Evolutionary conservation across 2,329 filamentous ascomycete genomes (phyloP), one percentile per base, ranked within the genome.

Genomic region (Capronia epimyces): DNA sequence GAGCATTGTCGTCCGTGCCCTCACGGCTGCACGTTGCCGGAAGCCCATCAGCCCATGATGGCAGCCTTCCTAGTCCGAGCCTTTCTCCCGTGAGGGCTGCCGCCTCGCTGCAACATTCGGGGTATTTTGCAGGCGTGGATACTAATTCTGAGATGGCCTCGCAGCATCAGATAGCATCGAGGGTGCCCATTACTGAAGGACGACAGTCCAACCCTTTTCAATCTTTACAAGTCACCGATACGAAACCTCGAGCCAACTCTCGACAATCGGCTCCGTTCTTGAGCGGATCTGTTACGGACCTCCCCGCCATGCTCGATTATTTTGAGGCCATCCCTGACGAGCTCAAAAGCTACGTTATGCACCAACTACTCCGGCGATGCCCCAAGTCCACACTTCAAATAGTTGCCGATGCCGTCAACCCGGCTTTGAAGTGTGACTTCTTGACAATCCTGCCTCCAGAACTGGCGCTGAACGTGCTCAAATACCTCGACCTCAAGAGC

Each of bases 281-380:
- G 43, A 53, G 64, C 46, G 42, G 67, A 63, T 77, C 68, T 16
- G 67, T 91, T 16, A 79, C 90, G 70, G 87, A 94, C 62, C 86
- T 91, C n/a, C 87, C 87, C 6, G 80, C 78, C 13, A 87, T 98
- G 76, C 72, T 98, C 13, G 87, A 95, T 61, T 83, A 84, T 2
- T 98, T 97, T 62, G 91, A 97, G 66, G 80, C 86, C 5, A 86
- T 98, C 77, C 89, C 91, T 1, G 82, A 87, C 39, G 86, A 93
- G 62, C 83, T 98, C 79, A 93, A 98, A 70, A 87, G 86, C 0
- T 95, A 95, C 65, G 84, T 98, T 71, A 95, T 98, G 83, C 97
- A 94, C 66, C 91, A 98, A 65, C 82, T 98, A 49, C 78, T 98
- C 21, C 84, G 88, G 50, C 80, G 93, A 41, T 97, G 90, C 64